Conservation (phyloP, 1,284 basidiomycete genomes). For the Cryptococcus amylolentus region DNA sequence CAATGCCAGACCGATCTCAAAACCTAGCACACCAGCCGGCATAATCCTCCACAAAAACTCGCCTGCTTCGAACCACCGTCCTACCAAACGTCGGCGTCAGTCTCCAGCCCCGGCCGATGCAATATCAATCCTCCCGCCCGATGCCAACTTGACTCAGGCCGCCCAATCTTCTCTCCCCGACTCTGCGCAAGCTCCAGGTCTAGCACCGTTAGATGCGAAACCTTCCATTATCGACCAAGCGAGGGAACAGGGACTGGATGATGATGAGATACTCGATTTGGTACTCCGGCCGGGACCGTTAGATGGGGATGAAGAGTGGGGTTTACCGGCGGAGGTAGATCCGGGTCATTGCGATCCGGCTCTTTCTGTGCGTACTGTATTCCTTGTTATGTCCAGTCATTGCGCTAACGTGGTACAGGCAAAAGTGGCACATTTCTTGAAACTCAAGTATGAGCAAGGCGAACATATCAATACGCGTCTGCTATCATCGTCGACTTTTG, state of each 20-base stretch:
- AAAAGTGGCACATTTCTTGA: constrained; percentile 71
- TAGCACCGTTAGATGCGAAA: constrained; percentile 8
- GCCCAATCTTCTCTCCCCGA: constrained; percentile 18
- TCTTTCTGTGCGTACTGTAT: constrained; percentile 58
- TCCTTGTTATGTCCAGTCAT: background rate
- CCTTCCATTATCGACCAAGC: constrained; percentile 1
- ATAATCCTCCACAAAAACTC: constrained; percentile 3
- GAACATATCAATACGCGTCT: constrained; percentile 93
- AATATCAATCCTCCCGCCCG: constrained; percentile 1
- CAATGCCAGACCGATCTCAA: background rate
- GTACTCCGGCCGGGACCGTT: constrained; percentile 26
- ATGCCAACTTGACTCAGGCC: constrained; percentile 27
- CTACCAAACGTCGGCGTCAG: constrained; percentile 11
- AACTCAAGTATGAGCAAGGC: constrained; percentile 67
- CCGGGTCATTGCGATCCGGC: constrained; percentile 58
- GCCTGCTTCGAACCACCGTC: background rate
- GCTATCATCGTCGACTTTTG: constrained; percentile 81
- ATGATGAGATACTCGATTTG: constrained; percentile 29
- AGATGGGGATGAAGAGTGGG: constrained; percentile 62
- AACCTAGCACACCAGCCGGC: constrained; percentile 1
- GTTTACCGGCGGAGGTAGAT: constrained; percentile 63
- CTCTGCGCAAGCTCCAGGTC: background rate
- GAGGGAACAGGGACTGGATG: constrained; percentile 21
- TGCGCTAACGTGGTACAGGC: constrained; percentile 53
- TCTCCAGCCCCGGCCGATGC: constrained; percentile 2